These are phyloP conservation scores for Xylaria castorea DNA, from an alignment of 495 filamentous ascomycete genomes.

Conservation along the genomic window DNA sequence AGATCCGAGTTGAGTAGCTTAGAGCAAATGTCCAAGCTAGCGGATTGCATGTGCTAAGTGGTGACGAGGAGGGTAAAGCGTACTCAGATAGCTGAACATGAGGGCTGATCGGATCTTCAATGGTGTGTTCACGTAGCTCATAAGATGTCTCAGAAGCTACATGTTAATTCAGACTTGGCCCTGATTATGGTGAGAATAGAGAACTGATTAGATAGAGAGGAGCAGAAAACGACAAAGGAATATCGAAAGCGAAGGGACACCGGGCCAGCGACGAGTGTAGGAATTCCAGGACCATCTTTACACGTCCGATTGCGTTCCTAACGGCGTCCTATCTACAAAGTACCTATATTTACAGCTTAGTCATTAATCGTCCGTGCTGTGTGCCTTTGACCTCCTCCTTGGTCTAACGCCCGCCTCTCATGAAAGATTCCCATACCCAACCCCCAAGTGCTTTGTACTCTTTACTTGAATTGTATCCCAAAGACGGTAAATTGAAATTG, in stretches of 20 bases:
- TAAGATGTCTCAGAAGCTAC: neutral
- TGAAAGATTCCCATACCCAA: neutral
- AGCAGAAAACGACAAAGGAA: neutral
- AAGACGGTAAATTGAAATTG: neutral
- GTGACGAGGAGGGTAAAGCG: neutral
- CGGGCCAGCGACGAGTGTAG: neutral
- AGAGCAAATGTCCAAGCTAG: neutral
- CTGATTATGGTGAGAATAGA: neutral
- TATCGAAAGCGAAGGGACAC: neutral
- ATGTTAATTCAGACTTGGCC: neutral
- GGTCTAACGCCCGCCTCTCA: neutral
- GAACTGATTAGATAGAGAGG: neutral
- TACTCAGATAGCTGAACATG: neutral
- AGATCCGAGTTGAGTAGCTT: neutral
- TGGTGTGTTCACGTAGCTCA: neutral
- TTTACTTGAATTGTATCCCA: neutral
- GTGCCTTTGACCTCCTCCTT: neutral
- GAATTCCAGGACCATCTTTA: neutral
- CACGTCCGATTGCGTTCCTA: neutral
- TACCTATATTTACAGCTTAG: neutral
- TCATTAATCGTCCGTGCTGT: neutral
- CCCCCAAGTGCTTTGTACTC: neutral
- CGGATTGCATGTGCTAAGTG: neutral
- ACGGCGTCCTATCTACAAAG: neutral
- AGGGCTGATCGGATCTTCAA: neutral